Evolutionary conservation across 345 rosid species (phyloP).

Genomic region (Melaleuca alternifolia): DNA sequence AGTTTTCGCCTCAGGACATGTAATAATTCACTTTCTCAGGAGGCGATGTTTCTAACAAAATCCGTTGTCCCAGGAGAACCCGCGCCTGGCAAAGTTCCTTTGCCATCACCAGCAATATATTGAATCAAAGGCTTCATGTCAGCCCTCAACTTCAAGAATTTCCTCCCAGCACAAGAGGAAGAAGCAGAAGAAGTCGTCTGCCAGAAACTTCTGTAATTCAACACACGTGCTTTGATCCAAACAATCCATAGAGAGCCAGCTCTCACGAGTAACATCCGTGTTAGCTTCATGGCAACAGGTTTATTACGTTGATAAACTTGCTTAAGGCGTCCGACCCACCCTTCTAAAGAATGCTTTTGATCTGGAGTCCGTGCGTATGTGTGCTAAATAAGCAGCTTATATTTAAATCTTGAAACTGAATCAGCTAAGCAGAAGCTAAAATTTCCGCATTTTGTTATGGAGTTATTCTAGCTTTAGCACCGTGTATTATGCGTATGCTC

Average conservation of each 20-base stretch:
- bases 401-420: background rate
- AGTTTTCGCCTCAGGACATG: background rate
- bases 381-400: background rate
- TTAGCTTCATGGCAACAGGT: background rate
- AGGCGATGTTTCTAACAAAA: background rate
- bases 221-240: background rate
- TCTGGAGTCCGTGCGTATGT: background rate
- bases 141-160: background rate
- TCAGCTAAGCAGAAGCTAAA: background rate
- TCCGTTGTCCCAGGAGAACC: background rate
- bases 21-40: background rate
- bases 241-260: background rate
- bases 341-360: background rate
- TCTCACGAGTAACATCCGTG: background rate
- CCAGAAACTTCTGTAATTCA: background rate
- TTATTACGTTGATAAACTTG: background rate
- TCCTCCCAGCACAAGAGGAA: background rate
- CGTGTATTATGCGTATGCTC: background rate
- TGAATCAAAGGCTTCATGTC: background rate
- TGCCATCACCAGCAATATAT: background rate
- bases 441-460: background rate
- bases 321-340: background rate
- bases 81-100: background rate
- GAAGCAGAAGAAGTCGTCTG: background rate
- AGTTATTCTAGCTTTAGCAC: background rate